Conservation (phyloP, 306 rosid species). For the Rosa persica region DNA sequence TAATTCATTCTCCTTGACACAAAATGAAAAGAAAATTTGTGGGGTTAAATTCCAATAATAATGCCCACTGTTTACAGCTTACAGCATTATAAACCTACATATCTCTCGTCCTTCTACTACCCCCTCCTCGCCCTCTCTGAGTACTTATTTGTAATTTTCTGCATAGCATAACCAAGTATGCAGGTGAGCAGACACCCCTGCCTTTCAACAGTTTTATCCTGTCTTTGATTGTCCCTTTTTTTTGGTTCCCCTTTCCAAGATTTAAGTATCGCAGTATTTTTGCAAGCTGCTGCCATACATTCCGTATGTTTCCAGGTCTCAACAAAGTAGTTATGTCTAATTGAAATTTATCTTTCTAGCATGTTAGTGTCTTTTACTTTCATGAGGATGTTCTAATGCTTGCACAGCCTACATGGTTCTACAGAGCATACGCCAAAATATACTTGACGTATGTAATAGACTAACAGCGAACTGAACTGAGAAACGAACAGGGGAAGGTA, state of each 20-base stretch:
- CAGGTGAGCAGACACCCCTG: background rate
- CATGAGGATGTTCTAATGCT: background rate
- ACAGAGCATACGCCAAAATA: background rate
- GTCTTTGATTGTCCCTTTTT: background rate
- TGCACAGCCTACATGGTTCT: background rate
- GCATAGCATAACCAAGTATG: background rate
- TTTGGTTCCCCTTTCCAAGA: too few relatives aligned
- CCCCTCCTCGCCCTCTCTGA: background rate
- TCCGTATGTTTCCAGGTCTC: background rate
- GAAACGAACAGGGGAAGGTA: background rate
- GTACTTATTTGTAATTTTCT: background rate
- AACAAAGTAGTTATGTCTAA: background rate
- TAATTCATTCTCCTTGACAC: constrained; percentile 74
- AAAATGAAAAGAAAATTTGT: constrained; percentile 25
- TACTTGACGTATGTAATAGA: background rate
- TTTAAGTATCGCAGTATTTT: background rate
- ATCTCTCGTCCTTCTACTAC: background rate
- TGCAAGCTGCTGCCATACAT: background rate
- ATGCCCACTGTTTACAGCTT: background rate
- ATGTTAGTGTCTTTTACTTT: background rate
- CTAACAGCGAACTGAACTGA: background rate
- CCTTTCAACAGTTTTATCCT: background rate
- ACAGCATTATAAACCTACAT: background rate
- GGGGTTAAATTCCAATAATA: background rate
- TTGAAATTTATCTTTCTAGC: background rate